Evolutionary conservation across 73 alveolate genomes (phyloP).

Genomic region (Stentor roeselii): DNA sequence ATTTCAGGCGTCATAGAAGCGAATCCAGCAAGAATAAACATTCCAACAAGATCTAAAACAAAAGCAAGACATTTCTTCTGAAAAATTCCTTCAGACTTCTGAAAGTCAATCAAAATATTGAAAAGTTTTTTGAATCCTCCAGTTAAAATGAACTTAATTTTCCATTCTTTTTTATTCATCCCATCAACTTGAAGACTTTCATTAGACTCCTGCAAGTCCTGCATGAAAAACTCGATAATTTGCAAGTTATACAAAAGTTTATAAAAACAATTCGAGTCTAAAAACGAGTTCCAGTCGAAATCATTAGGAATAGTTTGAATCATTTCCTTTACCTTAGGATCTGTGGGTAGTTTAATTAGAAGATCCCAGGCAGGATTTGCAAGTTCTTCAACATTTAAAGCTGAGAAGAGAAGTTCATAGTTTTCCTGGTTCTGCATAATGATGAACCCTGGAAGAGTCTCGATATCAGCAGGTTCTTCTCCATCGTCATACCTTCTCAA

Average conservation of each 20-base stretch:
- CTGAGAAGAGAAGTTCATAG: constrained; percentile 53
- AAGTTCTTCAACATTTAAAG: constrained; percentile 37
- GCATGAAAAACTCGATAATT: constrained; percentile 66
- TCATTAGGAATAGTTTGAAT: constrained; percentile 37
- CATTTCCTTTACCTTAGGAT: constrained; percentile 51
- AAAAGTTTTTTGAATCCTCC: constrained; percentile 40
- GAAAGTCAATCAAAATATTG: constrained; percentile 22
- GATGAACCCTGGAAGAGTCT: constrained; percentile 66
- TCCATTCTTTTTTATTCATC: constrained; percentile 33
- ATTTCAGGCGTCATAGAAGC: constrained; percentile 33
- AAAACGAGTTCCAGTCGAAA: constrained; percentile 52
- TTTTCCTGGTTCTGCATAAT: constrained; percentile 54
- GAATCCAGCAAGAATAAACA: constrained; percentile 50
- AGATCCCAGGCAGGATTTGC: constrained; percentile 64
- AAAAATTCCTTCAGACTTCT: constrained; percentile 31
- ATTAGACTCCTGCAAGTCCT: constrained; percentile 50
- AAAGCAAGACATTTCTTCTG: constrained; percentile 37
- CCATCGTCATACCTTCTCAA: constrained; percentile 50
- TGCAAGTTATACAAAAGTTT: constrained; percentile 64
- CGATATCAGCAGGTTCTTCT: constrained; percentile 34
- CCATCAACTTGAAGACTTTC: constrained; percentile 21
- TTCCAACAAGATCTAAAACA: constrained; percentile 36
- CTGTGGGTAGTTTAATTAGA: constrained; percentile 50
- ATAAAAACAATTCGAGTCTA: constrained; percentile 50
- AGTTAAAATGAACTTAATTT: constrained; percentile 30